Base-by-base conservation (phyloP, 1,139 yeast species). In the Diutina scorzettiae region DNA sequence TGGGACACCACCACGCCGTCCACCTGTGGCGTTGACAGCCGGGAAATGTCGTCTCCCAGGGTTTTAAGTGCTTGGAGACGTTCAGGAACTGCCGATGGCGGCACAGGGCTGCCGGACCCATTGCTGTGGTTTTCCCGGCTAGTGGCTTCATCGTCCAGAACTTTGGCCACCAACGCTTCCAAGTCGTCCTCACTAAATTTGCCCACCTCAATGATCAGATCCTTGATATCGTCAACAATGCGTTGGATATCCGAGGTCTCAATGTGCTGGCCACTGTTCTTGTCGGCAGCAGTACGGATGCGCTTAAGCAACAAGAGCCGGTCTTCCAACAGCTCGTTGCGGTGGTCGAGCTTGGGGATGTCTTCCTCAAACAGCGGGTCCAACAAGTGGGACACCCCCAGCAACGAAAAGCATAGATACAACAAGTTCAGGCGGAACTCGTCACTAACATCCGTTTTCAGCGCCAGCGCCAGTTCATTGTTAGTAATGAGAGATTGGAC, bases 331-430 rank as follows among this genome's bases (percentile, higher is more conserved):
- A 70, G 54, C 45, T 66, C 68, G 9, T 56, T 51, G 28, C 53
- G 55, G 45, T 62, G 66, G 11, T 52, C 54, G 42, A 66, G 52
- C 32, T 63, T 62, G 0, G 73, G 72, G 28, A 67, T 66, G 44
- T 67, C 69, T 43, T 69, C 73, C 42, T 67, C 69, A 45, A 66
- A 69, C 0, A 69, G 65, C 0, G 95, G 89, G 54, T 87, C 96
- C 51, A 85, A 74, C 41, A 89, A 60, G 43, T 74, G 68, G 19
- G 95, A 73, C n/a, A 78, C 66, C 20, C 96, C 96, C 43, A 94
- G 78, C 2, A 82, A 54, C 0, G 78, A 64, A 44, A 79, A 77
- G 0, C 84, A 70, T 43, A 83, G 56, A 45, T 72, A 74, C 40
- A 78, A 59, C 48, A 82, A 62, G 49, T 73, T 71, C 51, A 73